Evolutionary conservation across 371 early-diverging fungal species (phyloP).

Genomic region (Homolaphlyctis polyrhiza): DNA sequence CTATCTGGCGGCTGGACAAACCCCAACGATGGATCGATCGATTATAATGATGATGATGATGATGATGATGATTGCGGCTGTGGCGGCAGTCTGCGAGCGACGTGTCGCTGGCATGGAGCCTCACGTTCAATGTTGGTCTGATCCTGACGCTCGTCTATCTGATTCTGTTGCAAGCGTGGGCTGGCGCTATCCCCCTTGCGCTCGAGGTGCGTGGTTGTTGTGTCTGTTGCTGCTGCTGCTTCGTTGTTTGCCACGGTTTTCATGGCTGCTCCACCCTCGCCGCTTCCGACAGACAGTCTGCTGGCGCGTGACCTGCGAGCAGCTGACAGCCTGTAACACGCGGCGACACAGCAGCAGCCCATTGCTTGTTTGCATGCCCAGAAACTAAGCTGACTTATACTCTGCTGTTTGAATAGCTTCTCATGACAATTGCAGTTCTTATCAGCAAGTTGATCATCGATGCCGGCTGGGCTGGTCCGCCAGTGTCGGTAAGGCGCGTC

Average conservation of each 20-base stretch:
- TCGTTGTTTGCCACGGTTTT: background rate
- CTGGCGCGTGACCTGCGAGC: background rate
- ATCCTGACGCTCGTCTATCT: background rate
- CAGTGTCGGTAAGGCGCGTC: too few relatives aligned
- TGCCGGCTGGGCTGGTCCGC: too few relatives aligned
- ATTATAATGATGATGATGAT: too few relatives aligned
- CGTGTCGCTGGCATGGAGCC: slow-evolving; percentile 4
- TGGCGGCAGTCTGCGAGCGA: background rate
- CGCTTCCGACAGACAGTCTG: background rate
- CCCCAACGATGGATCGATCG: background rate
- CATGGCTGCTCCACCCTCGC: background rate
- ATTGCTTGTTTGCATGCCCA: background rate
- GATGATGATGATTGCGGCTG: too few relatives aligned
- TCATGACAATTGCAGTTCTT: background rate
- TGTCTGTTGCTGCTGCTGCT: background rate
- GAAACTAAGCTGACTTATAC: background rate
- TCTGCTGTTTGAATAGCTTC: background rate
- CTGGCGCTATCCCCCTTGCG: background rate
- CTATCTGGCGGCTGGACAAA: background rate
- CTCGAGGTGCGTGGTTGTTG: background rate
- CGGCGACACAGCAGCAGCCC: background rate
- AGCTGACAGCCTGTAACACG: background rate
- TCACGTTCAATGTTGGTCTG: background rate
- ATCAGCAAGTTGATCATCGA: background rate
- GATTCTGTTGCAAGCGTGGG: background rate